These are phyloP conservation scores for Odonthalia washingtoniensis DNA, from an alignment of 31 red algal species.

Conservation along the genomic window DNA sequence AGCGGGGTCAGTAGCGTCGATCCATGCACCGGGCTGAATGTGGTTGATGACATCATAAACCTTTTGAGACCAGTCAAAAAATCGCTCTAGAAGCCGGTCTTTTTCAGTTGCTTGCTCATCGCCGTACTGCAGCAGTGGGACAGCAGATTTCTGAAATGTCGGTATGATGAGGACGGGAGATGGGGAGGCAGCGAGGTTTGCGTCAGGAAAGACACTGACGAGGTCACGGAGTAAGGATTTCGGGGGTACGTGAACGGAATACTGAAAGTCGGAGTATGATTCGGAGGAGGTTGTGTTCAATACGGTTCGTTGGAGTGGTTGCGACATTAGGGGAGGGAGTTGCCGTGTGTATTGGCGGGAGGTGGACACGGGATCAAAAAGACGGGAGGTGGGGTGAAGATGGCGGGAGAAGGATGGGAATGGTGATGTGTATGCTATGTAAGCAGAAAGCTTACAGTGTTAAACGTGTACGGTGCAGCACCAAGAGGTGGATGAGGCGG, in stretches of 20 bases:
- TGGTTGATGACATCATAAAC: slow-evolving; percentile 29
- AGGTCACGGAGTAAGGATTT: slow-evolving; percentile 45
- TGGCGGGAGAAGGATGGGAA: no score
- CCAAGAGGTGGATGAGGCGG: no score
- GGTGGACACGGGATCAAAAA: no score
- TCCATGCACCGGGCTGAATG: slow-evolving; percentile 34
- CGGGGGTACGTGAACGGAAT: slow-evolving; percentile 61
- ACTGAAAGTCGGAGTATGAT: slow-evolving; percentile 61
- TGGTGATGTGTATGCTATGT: no score
- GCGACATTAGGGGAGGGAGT: no score
- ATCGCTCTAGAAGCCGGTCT: slow-evolving; percentile 55
- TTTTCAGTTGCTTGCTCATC: slow-evolving; percentile 64
- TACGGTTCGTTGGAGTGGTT: no score
- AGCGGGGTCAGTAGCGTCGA: slow-evolving; percentile 68
- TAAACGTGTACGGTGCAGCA: no score
- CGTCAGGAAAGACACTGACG: slow-evolving; percentile 47
- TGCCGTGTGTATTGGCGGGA: no score
- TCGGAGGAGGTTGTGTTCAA: no score
- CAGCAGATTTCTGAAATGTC: slow-evolving; percentile 48
- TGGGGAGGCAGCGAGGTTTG: background rate
- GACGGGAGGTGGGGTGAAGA: no score
- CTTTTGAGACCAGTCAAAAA: slow-evolving; percentile 42
- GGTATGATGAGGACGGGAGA: slow-evolving; percentile 38
- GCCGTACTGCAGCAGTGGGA: slow-evolving; percentile 54
- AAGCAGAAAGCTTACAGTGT: no score